phyloP scores from a whole-genome alignment of 768 basidiomycete genomes.

The Russula sp. region DNA sequence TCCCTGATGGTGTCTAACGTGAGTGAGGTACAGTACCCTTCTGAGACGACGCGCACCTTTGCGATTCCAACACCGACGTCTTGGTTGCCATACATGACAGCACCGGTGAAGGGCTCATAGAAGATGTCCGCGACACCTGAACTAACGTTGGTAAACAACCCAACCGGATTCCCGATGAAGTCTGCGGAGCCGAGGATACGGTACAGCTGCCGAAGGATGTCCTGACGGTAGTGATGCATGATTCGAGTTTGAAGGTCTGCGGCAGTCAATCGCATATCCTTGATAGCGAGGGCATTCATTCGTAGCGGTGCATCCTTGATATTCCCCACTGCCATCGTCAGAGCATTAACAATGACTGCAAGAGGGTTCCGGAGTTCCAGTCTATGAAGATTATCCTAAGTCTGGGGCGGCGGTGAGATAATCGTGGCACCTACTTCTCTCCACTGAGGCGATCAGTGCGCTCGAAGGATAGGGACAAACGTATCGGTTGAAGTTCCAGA shows the following conservation, averaged over 20 bases:
- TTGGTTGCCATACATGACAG: slow-evolving; percentile 92
- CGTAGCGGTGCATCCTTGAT: slow-evolving; percentile 93
- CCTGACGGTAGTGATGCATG: slow-evolving; percentile 87
- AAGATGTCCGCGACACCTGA: slow-evolving; percentile 98
- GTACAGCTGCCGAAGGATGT: slow-evolving; percentile 89
- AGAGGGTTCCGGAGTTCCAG: slow-evolving; percentile 81
- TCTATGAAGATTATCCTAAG: slow-evolving; percentile 30
- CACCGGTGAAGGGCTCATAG: slow-evolving; percentile 96
- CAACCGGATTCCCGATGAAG: slow-evolving; percentile 93
- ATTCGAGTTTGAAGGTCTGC: slow-evolving; percentile 83
- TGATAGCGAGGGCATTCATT: slow-evolving; percentile 88
- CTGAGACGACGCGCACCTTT: slow-evolving; percentile 46
- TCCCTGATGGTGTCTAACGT: slow-evolving; percentile 45
- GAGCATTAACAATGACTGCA: slow-evolving; percentile 86
- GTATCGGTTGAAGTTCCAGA: slow-evolving; percentile 89
- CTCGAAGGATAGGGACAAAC: slow-evolving; percentile 92
- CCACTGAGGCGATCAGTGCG: slow-evolving; percentile 89
- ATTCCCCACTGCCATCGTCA: slow-evolving; percentile 96
- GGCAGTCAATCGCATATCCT: slow-evolving; percentile 84
- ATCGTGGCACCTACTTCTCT: slow-evolving; percentile 59
- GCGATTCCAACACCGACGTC: slow-evolving; percentile 93
- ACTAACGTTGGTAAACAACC: slow-evolving; percentile 96
- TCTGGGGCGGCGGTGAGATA: not conserved
- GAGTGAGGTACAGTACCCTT: not conserved
- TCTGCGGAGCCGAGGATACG: slow-evolving; percentile 97